Conservation (phyloP, 345 rosid species). For the Cochlearia excelsa region DNA sequence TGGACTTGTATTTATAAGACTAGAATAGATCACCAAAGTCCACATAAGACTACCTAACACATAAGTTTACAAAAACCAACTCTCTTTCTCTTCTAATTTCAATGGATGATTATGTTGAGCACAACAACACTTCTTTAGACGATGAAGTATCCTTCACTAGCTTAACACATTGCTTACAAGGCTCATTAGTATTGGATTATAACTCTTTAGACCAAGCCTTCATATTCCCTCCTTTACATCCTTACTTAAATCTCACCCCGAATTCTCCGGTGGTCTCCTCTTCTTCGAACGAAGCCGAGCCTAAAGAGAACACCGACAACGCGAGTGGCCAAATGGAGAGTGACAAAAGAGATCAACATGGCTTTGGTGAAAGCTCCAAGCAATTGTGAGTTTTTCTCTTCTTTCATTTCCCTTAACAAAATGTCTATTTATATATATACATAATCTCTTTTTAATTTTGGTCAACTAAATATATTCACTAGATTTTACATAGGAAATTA, state of each 20-base stretch:
- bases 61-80: conserved; percentile 11
- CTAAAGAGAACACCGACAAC: conserved; percentile 45
- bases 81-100: conserved; percentile 8
- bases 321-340: conserved; percentile 30
- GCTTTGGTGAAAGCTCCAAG: conserved; percentile 48
- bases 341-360: conserved; percentile 37
- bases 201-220: conserved; percentile 28
- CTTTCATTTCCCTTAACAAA: conserved; percentile 5
- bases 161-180: conserved; percentile 33
- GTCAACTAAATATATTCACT: too few species aligned
- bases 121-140: conserved; percentile 18
- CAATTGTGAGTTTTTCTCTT: conserved; percentile 38
- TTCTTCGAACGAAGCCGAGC: conserved; percentile 53
- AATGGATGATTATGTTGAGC: conserved; percentile 24
- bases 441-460: too few species aligned
- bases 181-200: conserved; percentile 27
- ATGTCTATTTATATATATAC: too few species aligned
- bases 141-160: conserved; percentile 25
- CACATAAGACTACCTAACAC: conserved; percentile 28
- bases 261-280: conserved; percentile 55
- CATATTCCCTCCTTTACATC: conserved; percentile 15
- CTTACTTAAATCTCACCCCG: conserved; percentile 21
- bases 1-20: conserved; percentile 37
- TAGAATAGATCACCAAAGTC: conserved; percentile 29
- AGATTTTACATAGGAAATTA: too few species aligned